Conservation (phyloP, 495 filamentous ascomycete genomes). For the Eremomyces bilateralis region DNA sequence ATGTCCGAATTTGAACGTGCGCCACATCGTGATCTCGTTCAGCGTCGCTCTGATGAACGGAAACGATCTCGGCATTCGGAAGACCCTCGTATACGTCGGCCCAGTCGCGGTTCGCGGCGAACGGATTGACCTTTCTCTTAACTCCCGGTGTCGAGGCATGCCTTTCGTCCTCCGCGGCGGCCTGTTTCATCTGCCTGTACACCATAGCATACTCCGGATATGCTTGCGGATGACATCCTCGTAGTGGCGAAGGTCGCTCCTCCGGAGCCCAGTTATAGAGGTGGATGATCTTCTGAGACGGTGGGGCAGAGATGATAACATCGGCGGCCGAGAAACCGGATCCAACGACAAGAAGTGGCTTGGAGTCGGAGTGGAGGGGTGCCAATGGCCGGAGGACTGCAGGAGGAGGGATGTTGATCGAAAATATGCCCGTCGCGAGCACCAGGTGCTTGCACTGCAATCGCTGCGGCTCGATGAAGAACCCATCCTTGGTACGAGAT, state of each 20-base stretch:
- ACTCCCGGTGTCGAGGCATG: slow-evolving; percentile 5
- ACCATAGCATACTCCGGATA: slow-evolving; percentile 47
- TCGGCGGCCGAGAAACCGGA: slow-evolving; percentile 46
- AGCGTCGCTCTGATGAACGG: slow-evolving; percentile 22
- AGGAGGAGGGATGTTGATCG: slow-evolving; percentile 30
- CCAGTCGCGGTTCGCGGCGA: slow-evolving; percentile 25
- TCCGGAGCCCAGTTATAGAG: slow-evolving; percentile 38
- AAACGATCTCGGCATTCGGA: slow-evolving; percentile 31
- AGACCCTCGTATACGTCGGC: slow-evolving; percentile 33
- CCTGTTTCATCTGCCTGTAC: slow-evolving; percentile 40
- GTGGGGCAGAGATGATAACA: slow-evolving; percentile 32
- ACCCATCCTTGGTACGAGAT: slow-evolving; percentile 8
- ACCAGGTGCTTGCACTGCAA: slow-evolving; percentile 39
- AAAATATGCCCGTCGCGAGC: slow-evolving; percentile 42
- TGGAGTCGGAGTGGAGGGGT: slow-evolving; percentile 15
- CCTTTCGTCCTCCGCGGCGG: slow-evolving; percentile 17
- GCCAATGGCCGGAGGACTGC: slow-evolving; percentile 20
- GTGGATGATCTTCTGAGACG: slow-evolving; percentile 33
- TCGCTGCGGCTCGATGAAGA: slow-evolving; percentile 30
- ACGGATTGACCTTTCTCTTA: slow-evolving; percentile 23
- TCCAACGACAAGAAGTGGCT: slow-evolving; percentile 29
- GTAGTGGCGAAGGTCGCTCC: slow-evolving; percentile 33
- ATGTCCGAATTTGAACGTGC: slow-evolving; percentile 24
- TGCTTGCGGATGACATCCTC: slow-evolving; percentile 38
- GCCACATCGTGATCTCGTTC: slow-evolving; percentile 6